These are phyloP conservation scores for Rhinocladiella similis DNA, from an alignment of 2,329 filamentous ascomycete genomes.

Conservation along the genomic window DNA sequence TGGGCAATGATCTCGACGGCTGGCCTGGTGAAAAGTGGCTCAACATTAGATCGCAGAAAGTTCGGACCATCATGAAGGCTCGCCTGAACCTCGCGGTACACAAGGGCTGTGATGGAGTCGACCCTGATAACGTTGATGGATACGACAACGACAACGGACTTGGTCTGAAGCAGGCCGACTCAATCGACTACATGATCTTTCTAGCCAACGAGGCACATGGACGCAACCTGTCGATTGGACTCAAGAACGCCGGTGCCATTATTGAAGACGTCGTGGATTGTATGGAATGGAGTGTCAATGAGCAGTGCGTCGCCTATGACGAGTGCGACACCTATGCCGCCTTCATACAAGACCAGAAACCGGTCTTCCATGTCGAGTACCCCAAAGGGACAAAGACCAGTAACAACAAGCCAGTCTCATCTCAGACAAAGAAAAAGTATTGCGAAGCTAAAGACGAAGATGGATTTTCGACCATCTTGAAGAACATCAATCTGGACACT, in stretches of 20 bases:
- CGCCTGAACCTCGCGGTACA: slow-evolving; percentile 59
- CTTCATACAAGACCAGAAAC: slow-evolving; percentile 63
- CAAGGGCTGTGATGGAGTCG: slow-evolving; percentile 68
- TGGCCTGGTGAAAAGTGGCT: slow-evolving; percentile 71
- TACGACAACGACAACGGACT: slow-evolving; percentile 67
- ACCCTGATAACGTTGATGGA: slow-evolving; percentile 71
- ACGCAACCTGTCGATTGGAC: slow-evolving; percentile 61
- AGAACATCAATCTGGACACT: slow-evolving; percentile 63
- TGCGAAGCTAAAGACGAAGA: slow-evolving; percentile 51
- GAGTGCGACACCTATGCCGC: slow-evolving; percentile 61
- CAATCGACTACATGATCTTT: slow-evolving; percentile 61
- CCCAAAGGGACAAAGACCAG: slow-evolving; percentile 51
- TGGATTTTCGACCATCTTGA: slow-evolving; percentile 65
- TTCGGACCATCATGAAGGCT: slow-evolving; percentile 64
- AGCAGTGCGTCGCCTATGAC: slow-evolving; percentile 63
- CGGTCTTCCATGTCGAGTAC: slow-evolving; percentile 74
- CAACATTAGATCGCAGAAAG: slow-evolving; percentile 56
- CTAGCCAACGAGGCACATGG: slow-evolving; percentile 56
- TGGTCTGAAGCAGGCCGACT: slow-evolving; percentile 56
- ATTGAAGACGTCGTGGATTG: slow-evolving; percentile 51
- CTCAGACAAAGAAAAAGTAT: slow-evolving; percentile 37
- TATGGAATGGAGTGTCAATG: slow-evolving; percentile 68
- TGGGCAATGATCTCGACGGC: slow-evolving; percentile 60
- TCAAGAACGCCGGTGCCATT: slow-evolving; percentile 68
- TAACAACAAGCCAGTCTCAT: slow-evolving; percentile 37